These are phyloP conservation scores for Myriosclerotinia curreyana DNA, from an alignment of 2,329 filamentous ascomycete species.

Conservation along the genomic window DNA sequence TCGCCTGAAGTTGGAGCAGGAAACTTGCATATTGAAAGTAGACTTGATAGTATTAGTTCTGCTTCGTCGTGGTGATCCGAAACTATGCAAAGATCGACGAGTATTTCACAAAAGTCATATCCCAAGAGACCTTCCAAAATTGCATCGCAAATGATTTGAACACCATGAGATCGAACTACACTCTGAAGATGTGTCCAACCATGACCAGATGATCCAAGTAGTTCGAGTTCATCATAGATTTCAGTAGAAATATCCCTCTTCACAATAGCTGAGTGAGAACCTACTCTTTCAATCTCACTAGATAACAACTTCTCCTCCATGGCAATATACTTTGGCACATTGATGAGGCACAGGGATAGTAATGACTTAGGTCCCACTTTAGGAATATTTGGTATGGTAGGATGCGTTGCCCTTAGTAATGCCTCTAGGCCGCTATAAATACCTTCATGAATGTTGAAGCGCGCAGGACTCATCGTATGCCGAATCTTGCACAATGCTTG, in stretches of 20 bases:
- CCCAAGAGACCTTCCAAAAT: constrained; percentile 46
- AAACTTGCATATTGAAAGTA: constrained; percentile 41
- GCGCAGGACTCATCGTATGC: constrained; percentile 34
- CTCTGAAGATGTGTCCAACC: constrained; percentile 49
- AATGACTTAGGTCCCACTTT: constrained; percentile 43
- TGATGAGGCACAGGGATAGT: constrained; percentile 49
- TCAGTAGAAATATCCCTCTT: constrained; percentile 44
- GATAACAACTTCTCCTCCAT: constrained; percentile 46
- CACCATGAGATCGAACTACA: constrained; percentile 48
- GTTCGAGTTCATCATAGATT: constrained; percentile 50
- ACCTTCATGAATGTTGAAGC: constrained; percentile 45
- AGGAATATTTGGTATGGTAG: constrained; percentile 21
- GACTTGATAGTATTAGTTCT: constrained; percentile 42
- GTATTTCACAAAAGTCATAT: constrained; percentile 42
- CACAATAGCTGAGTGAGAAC: constrained; percentile 38
- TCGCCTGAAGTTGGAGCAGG: constrained; percentile 40
- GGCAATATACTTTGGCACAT: constrained; percentile 48
- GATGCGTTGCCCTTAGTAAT: constrained; percentile 45
- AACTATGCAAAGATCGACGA: constrained; percentile 45
- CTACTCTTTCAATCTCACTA: constrained; percentile 42
- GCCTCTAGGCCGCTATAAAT: constrained; percentile 47
- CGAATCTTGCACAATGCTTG: constrained; percentile 41
- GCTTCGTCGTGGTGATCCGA: constrained; percentile 43
- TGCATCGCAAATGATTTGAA: constrained; percentile 45
- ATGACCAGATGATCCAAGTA: constrained; percentile 41